Conservation (phyloP, 805 yeast species). For the Candida saitoana region DNA sequence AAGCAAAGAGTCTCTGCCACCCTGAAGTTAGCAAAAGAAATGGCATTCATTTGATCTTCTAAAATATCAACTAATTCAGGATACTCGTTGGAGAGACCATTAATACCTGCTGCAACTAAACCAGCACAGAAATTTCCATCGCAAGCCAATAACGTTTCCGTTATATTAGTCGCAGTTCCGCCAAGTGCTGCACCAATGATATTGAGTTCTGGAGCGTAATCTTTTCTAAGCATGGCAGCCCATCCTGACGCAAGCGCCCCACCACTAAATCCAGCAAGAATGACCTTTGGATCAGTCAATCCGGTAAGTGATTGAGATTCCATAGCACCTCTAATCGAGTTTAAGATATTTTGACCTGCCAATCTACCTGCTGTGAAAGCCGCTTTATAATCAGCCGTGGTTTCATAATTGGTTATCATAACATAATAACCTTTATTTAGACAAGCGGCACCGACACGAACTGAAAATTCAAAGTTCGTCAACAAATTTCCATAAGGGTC, state of each 20-base stretch:
- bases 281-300: slow-evolving; percentile 11
- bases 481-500: slow-evolving; percentile 7
- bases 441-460: slow-evolving; percentile 13
- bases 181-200: slow-evolving; percentile 26
- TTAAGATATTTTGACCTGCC: slow-evolving; percentile 27
- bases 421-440: slow-evolving; percentile 29
- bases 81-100: slow-evolving; percentile 29
- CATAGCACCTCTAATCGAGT: slow-evolving; percentile 27
- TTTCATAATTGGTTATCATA: slow-evolving; percentile 33
- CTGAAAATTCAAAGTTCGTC: slow-evolving; percentile 14
- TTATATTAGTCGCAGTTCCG: slow-evolving; percentile 24
- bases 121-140: slow-evolving; percentile 21
- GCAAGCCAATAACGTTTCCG: slow-evolving; percentile 5
- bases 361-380: slow-evolving; percentile 30
- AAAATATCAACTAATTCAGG: slow-evolving; percentile 14
- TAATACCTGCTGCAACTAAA: slow-evolving; percentile 23
- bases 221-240: slow-evolving; percentile 24
- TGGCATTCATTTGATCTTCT: neutral
- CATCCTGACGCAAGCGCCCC: slow-evolving; percentile 28
- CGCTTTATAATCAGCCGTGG: slow-evolving; percentile 16
- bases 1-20: slow-evolving; percentile 8
- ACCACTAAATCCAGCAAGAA: slow-evolving; percentile 30
- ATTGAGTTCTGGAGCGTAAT: slow-evolving; percentile 25
- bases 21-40: slow-evolving; percentile 1
- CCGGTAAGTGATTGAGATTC: slow-evolving; percentile 15